phyloP scores from a whole-genome alignment of 2,329 filamentous ascomycete species.

The Ophiostoma sp. region DNA sequence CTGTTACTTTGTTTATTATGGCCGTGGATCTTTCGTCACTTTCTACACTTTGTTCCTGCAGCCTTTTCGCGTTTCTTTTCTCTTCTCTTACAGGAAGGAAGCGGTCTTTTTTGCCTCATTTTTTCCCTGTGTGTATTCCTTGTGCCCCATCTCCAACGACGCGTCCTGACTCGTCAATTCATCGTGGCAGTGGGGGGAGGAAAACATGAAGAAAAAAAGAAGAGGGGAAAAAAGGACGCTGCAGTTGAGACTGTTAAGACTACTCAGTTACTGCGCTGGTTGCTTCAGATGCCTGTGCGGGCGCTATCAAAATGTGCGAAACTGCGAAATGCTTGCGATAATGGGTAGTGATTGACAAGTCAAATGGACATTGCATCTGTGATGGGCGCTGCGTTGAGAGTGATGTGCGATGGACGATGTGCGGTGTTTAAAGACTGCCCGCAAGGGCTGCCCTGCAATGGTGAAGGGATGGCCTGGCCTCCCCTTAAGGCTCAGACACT shows the following conservation, averaged over 20 bases:
- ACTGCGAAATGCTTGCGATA: background rate
- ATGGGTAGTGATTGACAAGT: background rate
- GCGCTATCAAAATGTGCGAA: background rate
- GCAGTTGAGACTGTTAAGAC: background rate
- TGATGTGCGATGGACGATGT: background rate
- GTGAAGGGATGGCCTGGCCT: too few species aligned
- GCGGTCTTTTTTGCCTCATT: background rate
- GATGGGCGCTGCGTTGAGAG: background rate
- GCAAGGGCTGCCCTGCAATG: too few species aligned
- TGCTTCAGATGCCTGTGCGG: background rate
- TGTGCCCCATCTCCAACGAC: background rate
- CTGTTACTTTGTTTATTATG: background rate
- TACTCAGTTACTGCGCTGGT: too few species aligned
- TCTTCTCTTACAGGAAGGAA: background rate
- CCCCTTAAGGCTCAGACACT: too few species aligned
- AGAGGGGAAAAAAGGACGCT: background rate
- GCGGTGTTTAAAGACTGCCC: too few species aligned
- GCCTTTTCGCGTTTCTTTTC: background rate
- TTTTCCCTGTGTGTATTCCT: background rate
- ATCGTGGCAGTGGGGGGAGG: slow-evolving; percentile 17
- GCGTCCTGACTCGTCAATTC: slow-evolving; percentile 18
- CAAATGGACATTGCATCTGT: background rate
- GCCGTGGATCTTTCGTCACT: background rate
- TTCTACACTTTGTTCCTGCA: slow-evolving; percentile 2
- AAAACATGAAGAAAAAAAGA: background rate